A percentile compares a stretch with the other conserved stretches of the same genome.
Conservation (phyloP, 2,329 filamentous ascomycete genomes). For the Chrysoporthe austroafricana region DNA sequence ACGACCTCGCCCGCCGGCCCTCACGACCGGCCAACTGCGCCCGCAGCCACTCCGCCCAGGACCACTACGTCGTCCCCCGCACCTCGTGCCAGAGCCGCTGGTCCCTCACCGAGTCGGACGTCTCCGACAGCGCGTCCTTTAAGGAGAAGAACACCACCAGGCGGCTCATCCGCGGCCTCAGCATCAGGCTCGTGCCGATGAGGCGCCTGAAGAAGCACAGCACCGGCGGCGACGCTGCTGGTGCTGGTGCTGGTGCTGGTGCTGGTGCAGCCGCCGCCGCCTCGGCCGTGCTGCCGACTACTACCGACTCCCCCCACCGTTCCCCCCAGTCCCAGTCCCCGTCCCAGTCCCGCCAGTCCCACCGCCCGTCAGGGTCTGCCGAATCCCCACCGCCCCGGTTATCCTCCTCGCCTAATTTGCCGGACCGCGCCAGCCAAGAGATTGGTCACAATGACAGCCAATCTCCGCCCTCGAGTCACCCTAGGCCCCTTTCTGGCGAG, state of each 20-base stretch:
- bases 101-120: constrained; percentile 27
- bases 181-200: constrained; percentile 24
- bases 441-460: constrained; percentile 27
- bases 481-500: constrained; percentile 34
- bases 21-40: neutral
- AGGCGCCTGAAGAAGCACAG: constrained; percentile 27
- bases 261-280: constrained; percentile 40
- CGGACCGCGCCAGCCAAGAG: constrained; percentile 20
- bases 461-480: constrained; percentile 29
- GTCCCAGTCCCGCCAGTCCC: constrained; percentile 23
- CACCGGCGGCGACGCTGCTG: constrained; percentile 41
- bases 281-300: neutral
- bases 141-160: constrained; percentile 12
- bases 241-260: neutral
- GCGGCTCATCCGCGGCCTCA: constrained; percentile 26
- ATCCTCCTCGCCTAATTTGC: constrained; percentile 23
- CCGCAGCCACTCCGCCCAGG: constrained; percentile 20
- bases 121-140: constrained; percentile 15
- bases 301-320: neutral
- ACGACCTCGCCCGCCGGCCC: constrained; percentile 8
- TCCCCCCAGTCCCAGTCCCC: neutral
- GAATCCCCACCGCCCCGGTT: constrained; percentile 23
- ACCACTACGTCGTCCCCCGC: constrained; percentile 14
- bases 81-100: constrained; percentile 28
- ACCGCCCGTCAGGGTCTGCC: constrained; percentile 3